phyloP scores from a whole-genome alignment of 1,139 yeast species.

The Diutina pseudorugosa region DNA sequence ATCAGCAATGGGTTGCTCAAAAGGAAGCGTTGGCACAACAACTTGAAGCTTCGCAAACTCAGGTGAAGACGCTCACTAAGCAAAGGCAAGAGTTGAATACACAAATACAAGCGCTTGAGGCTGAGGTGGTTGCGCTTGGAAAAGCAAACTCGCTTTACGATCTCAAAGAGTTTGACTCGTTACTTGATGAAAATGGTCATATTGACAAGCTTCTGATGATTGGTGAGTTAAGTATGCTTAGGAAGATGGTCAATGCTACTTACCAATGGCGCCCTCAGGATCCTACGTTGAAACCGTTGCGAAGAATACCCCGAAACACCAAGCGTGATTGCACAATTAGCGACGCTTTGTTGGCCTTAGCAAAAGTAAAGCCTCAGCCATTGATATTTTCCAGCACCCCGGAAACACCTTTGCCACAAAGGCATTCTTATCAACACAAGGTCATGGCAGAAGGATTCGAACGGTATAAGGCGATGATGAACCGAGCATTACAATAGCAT shows the following conservation, averaged over 20 bases:
- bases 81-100: slow-evolving; percentile 11
- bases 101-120: not conserved
- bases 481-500: not conserved
- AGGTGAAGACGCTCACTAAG: slow-evolving; percentile 9
- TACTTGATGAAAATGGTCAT: not conserved
- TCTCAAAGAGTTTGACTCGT: not conserved
- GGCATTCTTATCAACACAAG: not conserved
- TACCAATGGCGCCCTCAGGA: not conserved
- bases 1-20: slow-evolving; percentile 15
- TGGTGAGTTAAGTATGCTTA: not conserved
- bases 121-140: not conserved
- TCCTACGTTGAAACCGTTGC: too few species aligned
- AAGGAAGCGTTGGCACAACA: slow-evolving; percentile 13
- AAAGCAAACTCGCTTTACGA: not conserved
- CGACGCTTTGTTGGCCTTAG: not conserved
- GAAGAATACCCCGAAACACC: not conserved
- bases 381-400: not conserved
- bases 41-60: slow-evolving; percentile 7
- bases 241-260: not conserved
- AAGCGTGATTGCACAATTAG: not conserved
- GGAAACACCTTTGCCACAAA: not conserved
- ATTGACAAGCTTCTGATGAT: not conserved
- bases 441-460: not conserved
- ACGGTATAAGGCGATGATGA: not conserved
- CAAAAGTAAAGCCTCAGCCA: not conserved